Percentiles rank a stretch among this genome's conserved stretches.
Evolutionary conservation across 1,284 basidiomycete species (phyloP).

Genomic region (Marasmius oreades): DNA sequence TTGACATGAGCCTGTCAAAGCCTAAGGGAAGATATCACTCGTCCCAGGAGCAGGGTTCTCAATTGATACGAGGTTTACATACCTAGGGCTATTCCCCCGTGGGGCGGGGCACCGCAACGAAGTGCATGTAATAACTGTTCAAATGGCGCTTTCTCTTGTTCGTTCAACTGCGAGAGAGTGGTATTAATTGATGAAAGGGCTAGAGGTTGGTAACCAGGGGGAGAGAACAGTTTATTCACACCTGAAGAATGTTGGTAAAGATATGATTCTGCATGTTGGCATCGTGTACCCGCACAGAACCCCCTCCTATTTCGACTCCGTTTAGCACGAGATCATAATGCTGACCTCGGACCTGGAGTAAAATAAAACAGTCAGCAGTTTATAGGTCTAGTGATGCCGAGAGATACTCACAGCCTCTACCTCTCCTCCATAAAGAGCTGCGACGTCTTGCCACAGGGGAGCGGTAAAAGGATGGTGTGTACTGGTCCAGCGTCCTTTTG

Average conservation of each 20-base stretch:
- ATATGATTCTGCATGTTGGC: constrained; percentile 82
- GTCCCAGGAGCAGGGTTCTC: constrained; percentile 1
- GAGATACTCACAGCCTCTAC: constrained; percentile 58
- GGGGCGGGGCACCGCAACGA: constrained; percentile 87
- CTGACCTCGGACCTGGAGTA: constrained; percentile 77
- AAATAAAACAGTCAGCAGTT: constrained; percentile 10
- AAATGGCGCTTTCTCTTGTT: constrained; percentile 74
- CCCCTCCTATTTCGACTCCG: constrained; percentile 91
- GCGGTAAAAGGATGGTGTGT: constrained; percentile 96
- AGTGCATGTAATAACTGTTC: constrained; percentile 84
- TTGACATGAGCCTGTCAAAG: constrained; percentile 89
- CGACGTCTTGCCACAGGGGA: constrained; percentile 87
- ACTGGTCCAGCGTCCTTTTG: constrained; percentile 84
- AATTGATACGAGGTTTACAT: constrained; percentile 20
- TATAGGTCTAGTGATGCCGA: not conserved
- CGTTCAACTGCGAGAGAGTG: constrained; percentile 52
- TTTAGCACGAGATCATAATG: constrained; percentile 98
- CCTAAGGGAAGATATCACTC: constrained; percentile 41
- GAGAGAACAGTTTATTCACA: constrained; percentile 29
- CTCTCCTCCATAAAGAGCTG: constrained; percentile 66
- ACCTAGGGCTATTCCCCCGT: constrained; percentile 94
- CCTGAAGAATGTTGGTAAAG: constrained; percentile 76
- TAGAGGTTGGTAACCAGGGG: constrained; percentile 10
- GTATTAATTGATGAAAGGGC: constrained; percentile 2
- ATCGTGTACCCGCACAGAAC: constrained; percentile 91